Percentiles rank a stretch among this genome's conserved stretches.
These are phyloP conservation scores for Arachis monticola DNA, from an alignment of 331 rosid species.

Conservation along the genomic window DNA sequence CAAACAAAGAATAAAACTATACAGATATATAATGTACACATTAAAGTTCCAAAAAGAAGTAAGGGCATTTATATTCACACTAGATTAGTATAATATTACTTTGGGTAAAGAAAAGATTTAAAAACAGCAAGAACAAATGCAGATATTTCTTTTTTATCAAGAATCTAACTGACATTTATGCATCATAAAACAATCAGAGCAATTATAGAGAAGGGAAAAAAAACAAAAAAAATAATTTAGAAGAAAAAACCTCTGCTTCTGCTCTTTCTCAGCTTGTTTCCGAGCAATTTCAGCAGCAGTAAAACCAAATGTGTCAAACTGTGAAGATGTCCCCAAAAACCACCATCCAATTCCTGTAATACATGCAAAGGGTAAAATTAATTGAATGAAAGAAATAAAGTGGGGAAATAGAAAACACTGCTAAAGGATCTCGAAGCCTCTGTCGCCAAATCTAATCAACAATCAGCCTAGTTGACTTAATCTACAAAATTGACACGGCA, in stretches of 20 bases:
- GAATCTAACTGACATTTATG: no score
- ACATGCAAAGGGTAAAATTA: constrained; percentile 15
- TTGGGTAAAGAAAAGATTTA: no score
- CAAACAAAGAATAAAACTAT: no score
- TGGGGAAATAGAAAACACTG: background rate
- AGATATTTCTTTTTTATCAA: no score
- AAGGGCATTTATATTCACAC: no score
- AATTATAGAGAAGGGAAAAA: background rate
- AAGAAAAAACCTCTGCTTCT: background rate
- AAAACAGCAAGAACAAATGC: no score
- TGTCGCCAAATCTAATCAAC: background rate
- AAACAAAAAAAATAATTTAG: background rate
- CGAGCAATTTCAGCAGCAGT: constrained; percentile 87
- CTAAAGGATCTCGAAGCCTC: constrained; percentile 28
- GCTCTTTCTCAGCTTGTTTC: constrained; percentile 47
- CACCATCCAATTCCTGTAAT: constrained; percentile 80
- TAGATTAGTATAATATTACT: no score
- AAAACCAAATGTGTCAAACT: constrained; percentile 95
- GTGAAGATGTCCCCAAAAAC: constrained; percentile 79
- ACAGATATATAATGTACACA: no score
- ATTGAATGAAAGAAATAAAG: constrained; percentile 14
- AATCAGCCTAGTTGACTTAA: constrained; percentile 23
- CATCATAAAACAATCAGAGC: no score
- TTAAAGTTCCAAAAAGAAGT: no score
- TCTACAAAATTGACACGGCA: constrained; percentile 13